phyloP scores from a whole-genome alignment of 2,329 filamentous ascomycete species.

The Helminthosporium solani region DNA sequence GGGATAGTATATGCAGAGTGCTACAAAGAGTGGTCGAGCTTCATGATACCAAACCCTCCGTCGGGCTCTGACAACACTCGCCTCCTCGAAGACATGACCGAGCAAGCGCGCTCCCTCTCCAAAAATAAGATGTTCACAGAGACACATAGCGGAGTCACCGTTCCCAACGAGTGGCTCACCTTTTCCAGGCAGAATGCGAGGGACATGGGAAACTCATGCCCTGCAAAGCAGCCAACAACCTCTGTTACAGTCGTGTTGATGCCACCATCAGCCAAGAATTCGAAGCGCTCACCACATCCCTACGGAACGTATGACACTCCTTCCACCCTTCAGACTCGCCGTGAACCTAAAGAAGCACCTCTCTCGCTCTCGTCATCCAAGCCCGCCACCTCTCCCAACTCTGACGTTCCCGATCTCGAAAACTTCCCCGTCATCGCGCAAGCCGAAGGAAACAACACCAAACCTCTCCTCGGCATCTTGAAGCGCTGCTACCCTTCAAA shows the following conservation, averaged over 20 bases:
- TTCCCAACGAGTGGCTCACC: not conserved
- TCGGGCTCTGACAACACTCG: conserved; percentile 35
- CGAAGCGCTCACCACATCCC: conserved; percentile 35
- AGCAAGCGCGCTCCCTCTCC: conserved; percentile 37
- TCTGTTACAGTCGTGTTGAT: conserved; percentile 42
- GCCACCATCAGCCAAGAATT: conserved; percentile 28
- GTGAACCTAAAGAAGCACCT: conserved; percentile 21
- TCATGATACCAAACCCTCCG: conserved; percentile 38
- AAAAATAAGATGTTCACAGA: conserved; percentile 17
- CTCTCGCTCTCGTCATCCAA: conserved; percentile 26
- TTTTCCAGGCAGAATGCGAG: not conserved
- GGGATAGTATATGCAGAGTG: not conserved
- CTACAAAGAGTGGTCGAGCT: conserved; percentile 12
- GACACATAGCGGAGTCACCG: conserved; percentile 15
- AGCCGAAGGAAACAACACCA: conserved; percentile 16
- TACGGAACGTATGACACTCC: conserved; percentile 41
- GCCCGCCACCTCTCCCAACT: conserved; percentile 27
- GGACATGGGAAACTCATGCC: not conserved
- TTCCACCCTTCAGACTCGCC: conserved; percentile 22
- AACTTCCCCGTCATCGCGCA: conserved; percentile 29
- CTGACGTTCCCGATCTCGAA: conserved; percentile 24
- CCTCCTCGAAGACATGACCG: conserved; percentile 38
- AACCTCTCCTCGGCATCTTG: conserved; percentile 55
- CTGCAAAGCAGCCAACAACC: not conserved
- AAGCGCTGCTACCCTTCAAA: conserved; percentile 74